These are phyloP conservation scores for Ogataea nonfermentans DNA, from an alignment of 805 yeast genomes.

Conservation along the genomic window DNA sequence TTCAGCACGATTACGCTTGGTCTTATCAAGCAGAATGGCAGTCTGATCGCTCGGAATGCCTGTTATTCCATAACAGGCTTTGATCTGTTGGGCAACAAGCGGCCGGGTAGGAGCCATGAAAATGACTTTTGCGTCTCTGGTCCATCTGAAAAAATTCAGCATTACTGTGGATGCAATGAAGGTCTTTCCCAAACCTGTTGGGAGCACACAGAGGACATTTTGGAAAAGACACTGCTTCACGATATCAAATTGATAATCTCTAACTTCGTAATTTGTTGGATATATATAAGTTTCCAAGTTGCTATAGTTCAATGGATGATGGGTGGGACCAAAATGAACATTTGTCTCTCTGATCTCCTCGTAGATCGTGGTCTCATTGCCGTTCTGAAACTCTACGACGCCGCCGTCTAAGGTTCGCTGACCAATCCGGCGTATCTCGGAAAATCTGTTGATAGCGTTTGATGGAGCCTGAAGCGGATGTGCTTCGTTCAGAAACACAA, in stretches of 20 bases:
- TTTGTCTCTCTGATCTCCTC: conserved; percentile 27
- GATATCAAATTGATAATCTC: conserved; percentile 88
- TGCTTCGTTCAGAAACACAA: conserved; percentile 15
- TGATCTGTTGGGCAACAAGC: conserved; percentile 91
- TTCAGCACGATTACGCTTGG: conserved; percentile 56
- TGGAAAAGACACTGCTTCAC: conserved; percentile 67
- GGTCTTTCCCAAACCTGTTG: conserved; percentile 97
- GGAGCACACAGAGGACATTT: conserved; percentile 84
- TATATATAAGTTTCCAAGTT: conserved; percentile 57
- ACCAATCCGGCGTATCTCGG: conserved; percentile 18
- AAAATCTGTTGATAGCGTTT: conserved; percentile 22
- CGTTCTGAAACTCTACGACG: conserved; percentile 15
- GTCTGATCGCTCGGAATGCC: conserved; percentile 78
- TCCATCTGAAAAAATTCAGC: conserved; percentile 88
- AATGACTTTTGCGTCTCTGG: conserved; percentile 69
- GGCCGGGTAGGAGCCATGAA: conserved; percentile 98
- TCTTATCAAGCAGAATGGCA: conserved; percentile 66
- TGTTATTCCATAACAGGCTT: conserved; percentile 84
- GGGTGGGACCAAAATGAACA: conserved; percentile 38
- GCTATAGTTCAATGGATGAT: conserved; percentile 46
- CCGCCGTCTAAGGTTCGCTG: conserved; percentile 30
- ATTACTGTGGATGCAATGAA: conserved; percentile 93
- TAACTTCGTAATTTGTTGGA: conserved; percentile 78
- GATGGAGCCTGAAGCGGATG: not conserved
- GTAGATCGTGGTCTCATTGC: conserved; percentile 21